Percentiles rank a stretch among this genome's conserved stretches.
Evolutionary conservation across 2,329 filamentous ascomycete species (phyloP).

Genomic region (Shiraia sp.): DNA sequence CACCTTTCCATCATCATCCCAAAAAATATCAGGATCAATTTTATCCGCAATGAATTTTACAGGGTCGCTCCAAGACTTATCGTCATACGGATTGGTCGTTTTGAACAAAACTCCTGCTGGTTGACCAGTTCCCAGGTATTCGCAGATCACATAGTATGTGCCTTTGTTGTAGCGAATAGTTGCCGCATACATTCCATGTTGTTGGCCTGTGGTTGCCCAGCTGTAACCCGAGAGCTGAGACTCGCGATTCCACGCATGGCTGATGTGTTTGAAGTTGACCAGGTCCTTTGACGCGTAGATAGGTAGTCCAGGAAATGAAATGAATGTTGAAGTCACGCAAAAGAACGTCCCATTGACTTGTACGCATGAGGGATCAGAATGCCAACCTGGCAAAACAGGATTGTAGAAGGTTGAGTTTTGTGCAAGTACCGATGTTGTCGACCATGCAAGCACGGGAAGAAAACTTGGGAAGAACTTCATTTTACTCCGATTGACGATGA

Average conservation of each 20-base stretch:
- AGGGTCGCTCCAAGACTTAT: conserved; percentile 20
- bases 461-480: conserved; percentile 2
- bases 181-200: conserved; percentile 26
- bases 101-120: conserved; percentile 16
- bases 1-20: conserved; percentile 59
- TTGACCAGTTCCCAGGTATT: conserved; percentile 11
- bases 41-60: conserved; percentile 25
- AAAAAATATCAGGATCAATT: conserved; percentile 58
- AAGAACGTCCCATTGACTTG: conserved; percentile 53
- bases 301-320: conserved; percentile 56
- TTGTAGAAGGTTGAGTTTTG: conserved; percentile 35
- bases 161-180: conserved; percentile 28
- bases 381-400: conserved; percentile 55
- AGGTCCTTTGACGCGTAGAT: conserved; percentile 57
- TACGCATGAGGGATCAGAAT: conserved; percentile 53
- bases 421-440: background rate
- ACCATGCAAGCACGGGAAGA: background rate
- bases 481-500: too few relatives aligned
- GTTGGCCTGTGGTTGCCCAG: conserved; percentile 11
- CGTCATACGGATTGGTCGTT: conserved; percentile 16
- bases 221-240: conserved; percentile 18
- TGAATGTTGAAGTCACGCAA: conserved; percentile 57
- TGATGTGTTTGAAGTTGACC: conserved; percentile 13
- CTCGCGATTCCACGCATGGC: conserved; percentile 23
- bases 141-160: conserved; percentile 23